These are phyloP conservation scores for Monascus ruber DNA, from an alignment of 2,329 filamentous ascomycete species.

Conservation along the genomic window DNA sequence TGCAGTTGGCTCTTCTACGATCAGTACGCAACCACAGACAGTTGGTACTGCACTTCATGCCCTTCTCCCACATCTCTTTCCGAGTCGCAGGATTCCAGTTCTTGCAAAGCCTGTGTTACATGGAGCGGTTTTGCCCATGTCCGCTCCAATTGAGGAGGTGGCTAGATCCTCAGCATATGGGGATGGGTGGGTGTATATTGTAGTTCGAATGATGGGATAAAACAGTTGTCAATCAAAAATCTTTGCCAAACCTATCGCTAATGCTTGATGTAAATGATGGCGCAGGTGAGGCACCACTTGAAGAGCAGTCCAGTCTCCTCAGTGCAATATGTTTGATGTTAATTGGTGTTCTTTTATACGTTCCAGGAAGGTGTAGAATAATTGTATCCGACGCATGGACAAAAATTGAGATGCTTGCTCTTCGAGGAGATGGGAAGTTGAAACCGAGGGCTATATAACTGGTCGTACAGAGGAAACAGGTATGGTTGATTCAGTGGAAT, in stretches of 20 bases:
- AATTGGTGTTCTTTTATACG: too few relatives aligned
- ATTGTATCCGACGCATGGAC: too few relatives aligned
- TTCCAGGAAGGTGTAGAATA: too few relatives aligned
- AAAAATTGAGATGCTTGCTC: too few relatives aligned
- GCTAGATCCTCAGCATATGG: constrained; percentile 75
- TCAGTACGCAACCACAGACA: constrained; percentile 46
- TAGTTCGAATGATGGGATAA: constrained; percentile 58
- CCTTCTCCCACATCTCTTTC: constrained; percentile 72
- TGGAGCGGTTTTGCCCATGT: constrained; percentile 71
- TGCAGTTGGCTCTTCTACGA: background rate
- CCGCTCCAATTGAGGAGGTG: constrained; percentile 68
- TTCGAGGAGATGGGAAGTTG: too few relatives aligned
- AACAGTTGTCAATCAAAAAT: background rate
- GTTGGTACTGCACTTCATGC: constrained; percentile 67
- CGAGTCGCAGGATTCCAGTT: constrained; percentile 70
- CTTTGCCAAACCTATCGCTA: background rate
- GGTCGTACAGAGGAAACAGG: too few relatives aligned
- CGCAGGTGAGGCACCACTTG: too few relatives aligned
- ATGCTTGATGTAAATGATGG: background rate
- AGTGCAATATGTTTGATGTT: too few relatives aligned
- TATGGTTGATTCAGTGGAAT: too few relatives aligned
- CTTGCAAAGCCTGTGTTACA: constrained; percentile 78
- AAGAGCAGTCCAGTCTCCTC: too few relatives aligned
- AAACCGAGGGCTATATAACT: too few relatives aligned
- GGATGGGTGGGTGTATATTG: constrained; percentile 82